Evolutionary conservation across 805 yeast genomes (phyloP).

Genomic region (Sugiyamaella americana): DNA sequence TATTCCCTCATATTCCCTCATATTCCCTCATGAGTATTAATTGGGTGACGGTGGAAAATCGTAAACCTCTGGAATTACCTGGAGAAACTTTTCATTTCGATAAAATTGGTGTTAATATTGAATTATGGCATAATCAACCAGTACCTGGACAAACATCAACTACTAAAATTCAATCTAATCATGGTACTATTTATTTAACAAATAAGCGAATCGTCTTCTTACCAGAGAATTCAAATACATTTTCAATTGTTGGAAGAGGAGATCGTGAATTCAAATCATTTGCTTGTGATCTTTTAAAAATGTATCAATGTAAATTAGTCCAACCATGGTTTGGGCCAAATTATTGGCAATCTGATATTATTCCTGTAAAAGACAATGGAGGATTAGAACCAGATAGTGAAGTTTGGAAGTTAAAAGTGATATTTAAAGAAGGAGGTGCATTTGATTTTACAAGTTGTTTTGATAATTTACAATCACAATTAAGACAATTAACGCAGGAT

Average conservation of each 20-base stretch:
- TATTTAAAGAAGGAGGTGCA: constrained; percentile 30
- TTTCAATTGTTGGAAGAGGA: constrained; percentile 25
- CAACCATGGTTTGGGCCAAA: constrained; percentile 37
- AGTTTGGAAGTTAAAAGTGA: constrained; percentile 24
- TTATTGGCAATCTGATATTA: constrained; percentile 25
- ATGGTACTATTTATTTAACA: constrained; percentile 15
- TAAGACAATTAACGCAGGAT: constrained; percentile 11
- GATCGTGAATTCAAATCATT: constrained; percentile 25
- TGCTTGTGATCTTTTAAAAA: constrained; percentile 20
- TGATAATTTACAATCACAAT: constrained; percentile 16
- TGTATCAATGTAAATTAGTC: constrained; percentile 20
- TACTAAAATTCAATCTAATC: neutral
- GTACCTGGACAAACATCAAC: neutral
- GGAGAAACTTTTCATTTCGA: constrained; percentile 14
- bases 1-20: no score
- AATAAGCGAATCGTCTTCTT: constrained; percentile 17
- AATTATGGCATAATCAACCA: neutral
- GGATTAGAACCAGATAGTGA: constrained; percentile 22
- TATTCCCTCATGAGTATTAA: constrained; percentile 26
- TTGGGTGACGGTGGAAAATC: constrained; percentile 15
- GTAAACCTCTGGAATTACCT: constrained; percentile 18
- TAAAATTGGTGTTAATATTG: neutral
- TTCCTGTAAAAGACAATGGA: constrained; percentile 20
- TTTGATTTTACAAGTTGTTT: constrained; percentile 24
- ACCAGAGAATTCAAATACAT: constrained; percentile 10